Evolutionary conservation across 257 asterid genomes (phyloP).

Genomic region (Verbena officinalis): DNA sequence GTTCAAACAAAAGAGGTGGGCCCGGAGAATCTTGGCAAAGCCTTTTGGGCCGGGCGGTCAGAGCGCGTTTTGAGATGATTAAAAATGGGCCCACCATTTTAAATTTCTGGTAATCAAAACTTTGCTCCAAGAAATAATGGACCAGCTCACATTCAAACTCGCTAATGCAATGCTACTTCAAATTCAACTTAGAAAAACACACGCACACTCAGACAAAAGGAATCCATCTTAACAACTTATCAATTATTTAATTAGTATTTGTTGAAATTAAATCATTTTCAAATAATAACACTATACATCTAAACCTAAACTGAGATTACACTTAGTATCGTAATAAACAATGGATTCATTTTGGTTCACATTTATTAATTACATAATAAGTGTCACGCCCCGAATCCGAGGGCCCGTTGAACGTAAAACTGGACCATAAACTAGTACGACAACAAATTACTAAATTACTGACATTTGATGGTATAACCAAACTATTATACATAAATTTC

Average conservation of each 20-base stretch:
- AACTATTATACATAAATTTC: too few relatives aligned
- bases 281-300: too few relatives aligned
- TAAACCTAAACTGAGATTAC: not conserved
- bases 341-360: too few relatives aligned
- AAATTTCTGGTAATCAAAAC: not conserved
- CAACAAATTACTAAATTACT: too few relatives aligned
- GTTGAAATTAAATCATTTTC: too few relatives aligned
- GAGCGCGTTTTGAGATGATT: not conserved
- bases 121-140: not conserved
- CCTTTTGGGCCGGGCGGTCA: not conserved
- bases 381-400: too few relatives aligned
- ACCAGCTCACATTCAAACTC: not conserved
- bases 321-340: not conserved
- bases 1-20: not conserved
- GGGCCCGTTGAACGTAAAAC: too few relatives aligned
- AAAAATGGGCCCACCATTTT: constrained; percentile 2
- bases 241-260: not conserved
- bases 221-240: not conserved
- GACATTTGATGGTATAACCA: too few relatives aligned
- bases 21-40: not conserved
- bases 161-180: not conserved
- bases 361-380: too few relatives aligned
- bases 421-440: too few relatives aligned
- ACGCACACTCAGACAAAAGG: not conserved
- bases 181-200: not conserved